A percentile compares a stretch with the other conserved stretches of the same genome.
Evolutionary conservation across 129 eudicot genomes (phyloP).

Genomic region (carrot (Daucus carota)): DNA sequence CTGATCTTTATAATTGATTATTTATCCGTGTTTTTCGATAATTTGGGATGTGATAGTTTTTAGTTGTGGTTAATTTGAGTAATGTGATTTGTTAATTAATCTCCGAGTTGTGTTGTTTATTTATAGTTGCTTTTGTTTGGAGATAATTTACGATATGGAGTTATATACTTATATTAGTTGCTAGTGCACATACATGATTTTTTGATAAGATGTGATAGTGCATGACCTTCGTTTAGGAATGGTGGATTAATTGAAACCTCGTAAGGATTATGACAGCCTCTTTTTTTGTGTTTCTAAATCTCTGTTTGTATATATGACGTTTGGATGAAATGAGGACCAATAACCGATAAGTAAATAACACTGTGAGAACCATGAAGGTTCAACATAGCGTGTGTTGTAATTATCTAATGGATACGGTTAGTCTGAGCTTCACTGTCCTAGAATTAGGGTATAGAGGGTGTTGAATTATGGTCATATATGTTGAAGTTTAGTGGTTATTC

Average conservation of each 20-base stretch:
- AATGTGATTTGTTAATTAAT: too few species aligned
- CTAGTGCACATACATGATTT: too few species aligned
- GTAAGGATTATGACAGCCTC: too few species aligned
- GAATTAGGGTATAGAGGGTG: background rate
- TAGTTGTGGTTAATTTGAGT: too few species aligned
- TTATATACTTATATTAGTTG: too few species aligned
- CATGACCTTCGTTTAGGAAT: background rate
- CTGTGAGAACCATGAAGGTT: too few species aligned
- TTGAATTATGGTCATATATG: background rate
- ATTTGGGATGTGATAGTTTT: too few species aligned
- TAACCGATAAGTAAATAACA: too few species aligned
- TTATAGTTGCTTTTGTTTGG: too few species aligned
- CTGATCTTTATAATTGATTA: background rate
- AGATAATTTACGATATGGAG: background rate
- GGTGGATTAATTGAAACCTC: background rate
- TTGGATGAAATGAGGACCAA: background rate
- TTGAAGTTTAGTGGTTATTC: background rate
- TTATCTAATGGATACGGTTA: background rate
- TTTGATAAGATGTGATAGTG: too few species aligned
- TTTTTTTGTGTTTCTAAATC: background rate
- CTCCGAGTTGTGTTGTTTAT: too few species aligned
- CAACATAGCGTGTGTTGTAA: too few species aligned
- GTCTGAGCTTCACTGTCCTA: background rate
- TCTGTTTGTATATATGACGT: background rate
- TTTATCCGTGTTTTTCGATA: background rate